Evolutionary conservation across 768 basidiomycete species (phyloP).

Genomic region (Psilocybe cubensis): DNA sequence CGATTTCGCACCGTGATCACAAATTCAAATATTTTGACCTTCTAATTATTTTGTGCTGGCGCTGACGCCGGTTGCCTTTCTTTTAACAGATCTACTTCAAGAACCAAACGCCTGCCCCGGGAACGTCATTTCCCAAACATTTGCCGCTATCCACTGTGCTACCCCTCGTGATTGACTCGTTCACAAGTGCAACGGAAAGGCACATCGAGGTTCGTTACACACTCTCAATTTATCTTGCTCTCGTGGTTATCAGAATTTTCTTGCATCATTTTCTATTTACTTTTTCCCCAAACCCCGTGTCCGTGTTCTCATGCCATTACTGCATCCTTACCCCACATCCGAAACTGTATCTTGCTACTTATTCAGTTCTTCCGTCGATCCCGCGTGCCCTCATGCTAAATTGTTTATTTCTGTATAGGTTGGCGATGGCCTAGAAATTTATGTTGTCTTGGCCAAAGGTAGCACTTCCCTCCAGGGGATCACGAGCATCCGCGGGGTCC

Average conservation of each 20-base stretch:
- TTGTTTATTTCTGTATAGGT: slow-evolving; percentile 52
- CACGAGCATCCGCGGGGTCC: slow-evolving; percentile 54
- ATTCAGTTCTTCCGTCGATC: slow-evolving; percentile 3
- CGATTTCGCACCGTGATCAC: slow-evolving; percentile 45
- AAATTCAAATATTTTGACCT: slow-evolving; percentile 18
- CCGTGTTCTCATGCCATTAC: slow-evolving; percentile 14
- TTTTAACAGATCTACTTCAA: slow-evolving; percentile 89
- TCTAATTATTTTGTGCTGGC: slow-evolving; percentile 12
- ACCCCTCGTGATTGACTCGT: slow-evolving; percentile 91
- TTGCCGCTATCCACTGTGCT: slow-evolving; percentile 82
- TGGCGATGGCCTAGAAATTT: slow-evolving; percentile 94
- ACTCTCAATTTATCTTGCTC: slow-evolving; percentile 9
- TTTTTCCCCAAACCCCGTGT: slow-evolving; percentile 10
- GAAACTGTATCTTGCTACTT: background rate
- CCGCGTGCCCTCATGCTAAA: slow-evolving; percentile 18
- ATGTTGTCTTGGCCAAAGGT: slow-evolving; percentile 77
- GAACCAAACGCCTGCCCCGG: slow-evolving; percentile 83
- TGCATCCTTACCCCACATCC: slow-evolving; percentile 1
- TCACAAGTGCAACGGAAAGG: slow-evolving; percentile 96
- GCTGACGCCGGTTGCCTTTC: slow-evolving; percentile 22
- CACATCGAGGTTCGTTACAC: slow-evolving; percentile 83
- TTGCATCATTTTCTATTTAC: slow-evolving; percentile 1
- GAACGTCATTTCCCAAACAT: slow-evolving; percentile 76
- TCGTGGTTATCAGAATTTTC: slow-evolving; percentile 3
- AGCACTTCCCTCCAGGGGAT: slow-evolving; percentile 59